A percentile compares a stretch with the other conserved stretches of the same genome.
Conservation (phyloP, 108 stramenopile species). For the Nitzschia sp. region DNA sequence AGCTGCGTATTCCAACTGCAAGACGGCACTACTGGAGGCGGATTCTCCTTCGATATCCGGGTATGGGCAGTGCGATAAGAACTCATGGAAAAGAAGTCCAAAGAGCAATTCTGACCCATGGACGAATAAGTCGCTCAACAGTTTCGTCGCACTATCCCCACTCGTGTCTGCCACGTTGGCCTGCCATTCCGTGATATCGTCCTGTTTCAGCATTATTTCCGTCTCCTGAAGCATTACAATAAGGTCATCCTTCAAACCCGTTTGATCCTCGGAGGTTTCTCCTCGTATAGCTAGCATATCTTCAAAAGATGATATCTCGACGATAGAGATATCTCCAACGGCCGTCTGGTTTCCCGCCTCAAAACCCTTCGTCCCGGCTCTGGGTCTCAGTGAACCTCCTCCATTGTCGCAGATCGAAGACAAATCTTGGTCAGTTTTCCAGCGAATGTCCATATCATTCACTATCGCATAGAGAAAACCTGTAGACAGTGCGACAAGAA, state of each 20-base stretch:
- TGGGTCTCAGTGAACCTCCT: slow-evolving; percentile 5
- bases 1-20: neutral
- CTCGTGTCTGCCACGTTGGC: too few relatives aligned
- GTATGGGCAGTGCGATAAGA: neutral
- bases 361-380: neutral
- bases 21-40: neutral
- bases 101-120: neutral
- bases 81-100: slow-evolving; percentile 9
- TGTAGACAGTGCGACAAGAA: neutral
- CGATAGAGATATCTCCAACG: too few relatives aligned
- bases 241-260: too few relatives aligned
- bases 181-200: too few relatives aligned
- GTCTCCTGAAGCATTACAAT: too few relatives aligned
- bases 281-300: neutral
- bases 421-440: neutral
- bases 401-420: neutral
- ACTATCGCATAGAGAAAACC: slow-evolving; percentile 1
- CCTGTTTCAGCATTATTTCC: too few relatives aligned
- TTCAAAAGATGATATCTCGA: neutral
- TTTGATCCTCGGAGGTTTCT: too few relatives aligned
- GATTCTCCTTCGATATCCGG: neutral
- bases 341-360: neutral
- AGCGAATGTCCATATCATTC: neutral
- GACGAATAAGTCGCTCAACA: neutral
- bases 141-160: neutral